Base-by-base conservation (phyloP, 1,284 basidiomycete genomes). In the Trametes sp. region DNA sequence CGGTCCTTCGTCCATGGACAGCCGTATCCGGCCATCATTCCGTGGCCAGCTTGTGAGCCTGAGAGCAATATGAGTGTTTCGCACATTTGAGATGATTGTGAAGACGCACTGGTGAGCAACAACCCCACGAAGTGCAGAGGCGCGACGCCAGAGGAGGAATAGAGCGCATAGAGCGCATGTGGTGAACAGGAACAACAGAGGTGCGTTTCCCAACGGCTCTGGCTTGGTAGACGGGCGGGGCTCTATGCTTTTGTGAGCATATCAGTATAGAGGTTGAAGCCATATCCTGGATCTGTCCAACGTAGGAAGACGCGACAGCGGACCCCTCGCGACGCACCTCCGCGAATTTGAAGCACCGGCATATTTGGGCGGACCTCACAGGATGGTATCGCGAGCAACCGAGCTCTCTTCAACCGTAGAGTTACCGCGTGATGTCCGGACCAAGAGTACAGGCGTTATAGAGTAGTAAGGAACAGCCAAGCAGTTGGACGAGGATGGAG, bases 1-100 rank as follows among this genome's bases (percentile, higher is more conserved):
- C 10, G 90, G 90, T 0, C 89, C 88, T 57, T 92, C 88, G 65
- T 92, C 90, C 69, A 85, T 80, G 42, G 89, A 90, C 28, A 92
- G 80, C 11, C 90, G 84, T 64, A 92, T 88, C 2, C 75, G 79
- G 6, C 90, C 89, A 63, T 87, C 86, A 29, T 74, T 66, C 14
- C 77, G 73, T 1, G 81, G 80, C 76, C 88, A 84, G 9, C 83
- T 85, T 67, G 86, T 87, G 55, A 92, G 73, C 69, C 90, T 92
- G 66, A n/a, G 21, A 29, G 38, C 19, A 8, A 31, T 48, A 29
- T 11, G 33, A 31, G 23, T 28, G 24, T 2, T 38, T 29, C 38
- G 29, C n/a, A n/a, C n/a, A n/a, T 21, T 16, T 41, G 7, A n/a
- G n/a, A n/a, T n/a, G n/a, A n/a, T n/a, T n/a, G n/a, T n/a, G n/a